These are phyloP conservation scores for Clausena lansium DNA, from an alignment of 345 rosid genomes.

Conservation along the genomic window DNA sequence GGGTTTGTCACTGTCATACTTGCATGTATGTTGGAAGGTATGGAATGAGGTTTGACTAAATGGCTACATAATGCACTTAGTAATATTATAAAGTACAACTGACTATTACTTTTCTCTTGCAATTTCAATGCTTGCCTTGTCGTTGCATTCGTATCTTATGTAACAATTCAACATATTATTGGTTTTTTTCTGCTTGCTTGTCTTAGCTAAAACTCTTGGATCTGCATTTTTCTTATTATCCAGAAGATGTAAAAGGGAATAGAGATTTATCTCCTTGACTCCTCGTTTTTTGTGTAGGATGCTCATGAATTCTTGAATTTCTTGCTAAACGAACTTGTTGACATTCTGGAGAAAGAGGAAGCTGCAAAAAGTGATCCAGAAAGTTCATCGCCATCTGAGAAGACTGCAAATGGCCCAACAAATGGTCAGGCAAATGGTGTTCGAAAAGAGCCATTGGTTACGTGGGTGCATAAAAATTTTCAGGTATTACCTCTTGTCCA, in stretches of 20 bases:
- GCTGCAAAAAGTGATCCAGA: constrained; percentile 75
- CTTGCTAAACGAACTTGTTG: constrained; percentile 97
- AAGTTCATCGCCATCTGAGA: constrained; percentile 71
- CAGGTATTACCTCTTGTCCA: constrained; percentile 50
- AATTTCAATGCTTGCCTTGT: neutral
- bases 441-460: constrained; percentile 82
- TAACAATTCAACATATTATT: neutral
- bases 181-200: constrained; percentile 10
- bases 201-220: neutral
- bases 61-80: neutral
- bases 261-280: constrained; percentile 2
- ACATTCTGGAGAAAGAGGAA: constrained; percentile 95
- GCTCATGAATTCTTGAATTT: constrained; percentile 98
- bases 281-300: constrained; percentile 51
- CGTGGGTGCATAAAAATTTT: constrained; percentile 98
- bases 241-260: neutral
- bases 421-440: constrained; percentile 68
- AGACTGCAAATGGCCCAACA: constrained; percentile 70
- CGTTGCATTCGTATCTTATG: neutral
- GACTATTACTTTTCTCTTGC: neutral
- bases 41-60: neutral
- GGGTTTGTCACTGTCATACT: neutral
- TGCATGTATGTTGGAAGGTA: neutral
- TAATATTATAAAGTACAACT: neutral
- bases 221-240: neutral